Evolutionary conservation across 1,139 yeast species (phyloP), one percentile per base, ranked within the genome.

Genomic region (Lodderomyces theae): DNA sequence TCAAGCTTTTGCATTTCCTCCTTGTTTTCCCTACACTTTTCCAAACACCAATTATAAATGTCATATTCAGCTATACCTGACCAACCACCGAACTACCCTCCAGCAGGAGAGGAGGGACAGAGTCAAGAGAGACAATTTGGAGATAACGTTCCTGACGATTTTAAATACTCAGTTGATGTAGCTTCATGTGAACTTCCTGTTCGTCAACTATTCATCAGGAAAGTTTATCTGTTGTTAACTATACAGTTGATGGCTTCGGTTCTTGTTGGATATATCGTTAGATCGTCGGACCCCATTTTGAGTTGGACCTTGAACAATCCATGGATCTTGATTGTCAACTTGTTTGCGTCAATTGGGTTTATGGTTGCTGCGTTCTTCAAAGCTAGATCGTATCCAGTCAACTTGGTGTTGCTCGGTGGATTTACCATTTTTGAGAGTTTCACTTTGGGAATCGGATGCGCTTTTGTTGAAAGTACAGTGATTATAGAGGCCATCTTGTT

Each of bases 341-440:
- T 80, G 30, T 58, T 78, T 32, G 86, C 84, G 0, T 63, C 86
- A 3, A 60, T 87, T 48, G 87, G 80, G 37, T 72, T 77, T 52
- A 60, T 85, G 73, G 69, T 82, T 57, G 81, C 74, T 43, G 74
- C 86, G 41, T 68, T 69, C 58, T 48, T 80, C 62, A 75, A 79
- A 66, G 77, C 84, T 39, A 69, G 82, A 54, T 69, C 80, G 38
- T 80, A 84, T 59, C 90, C 95, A 10, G 64, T 62, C 51, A 76
- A 76, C 45, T 63, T 86, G 48, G 48, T 78, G 3, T 64, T 84
- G 31, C 66, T 88, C 41, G 71, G 74, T 1, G 75, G 79, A 0
- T 88, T 88, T 61, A 88, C 96, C 0, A 37, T 84, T 1, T 76
- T 79, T 49, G 96, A 88, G 62, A 78, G 90, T 21, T 86, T 85